phyloP scores from a whole-genome alignment of 2,329 filamentous ascomycete species.

The Fusarium begoniae region DNA sequence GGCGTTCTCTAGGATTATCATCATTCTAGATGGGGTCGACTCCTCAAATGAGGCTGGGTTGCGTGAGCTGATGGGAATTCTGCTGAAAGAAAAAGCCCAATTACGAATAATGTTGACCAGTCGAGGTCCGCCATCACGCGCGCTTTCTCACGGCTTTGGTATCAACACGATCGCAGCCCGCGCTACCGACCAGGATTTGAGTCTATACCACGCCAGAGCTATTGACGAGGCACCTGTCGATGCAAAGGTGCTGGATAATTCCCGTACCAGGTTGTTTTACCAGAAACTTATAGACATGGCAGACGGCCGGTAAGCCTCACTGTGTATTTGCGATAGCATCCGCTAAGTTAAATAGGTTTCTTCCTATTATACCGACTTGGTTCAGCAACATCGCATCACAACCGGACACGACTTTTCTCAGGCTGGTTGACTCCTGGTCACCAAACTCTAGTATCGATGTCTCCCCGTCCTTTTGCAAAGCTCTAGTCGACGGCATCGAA shows the following conservation, averaged over 20 bases:
- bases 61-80: rapidly evolving
- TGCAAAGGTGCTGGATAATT: not conserved
- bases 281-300: not conserved
- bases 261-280: not conserved
- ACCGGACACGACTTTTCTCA: not conserved
- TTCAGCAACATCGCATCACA: not conserved
- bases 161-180: rapidly evolving
- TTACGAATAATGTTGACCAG: not conserved
- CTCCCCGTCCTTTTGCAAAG: not conserved
- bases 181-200: not conserved
- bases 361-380: not conserved
- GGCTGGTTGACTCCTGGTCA: not conserved
- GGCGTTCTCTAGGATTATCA: rapidly evolving
- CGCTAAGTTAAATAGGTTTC: not conserved
- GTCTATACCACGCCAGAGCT: not conserved
- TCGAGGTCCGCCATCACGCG: rapidly evolving
- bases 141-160: rapidly evolving
- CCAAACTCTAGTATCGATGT: not conserved
- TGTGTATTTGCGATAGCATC: rapidly evolving
- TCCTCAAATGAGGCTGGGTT: not conserved
- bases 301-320: not conserved
- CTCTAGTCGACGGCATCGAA: not conserved
- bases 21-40: not conserved
- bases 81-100: rapidly evolving
- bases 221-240: not conserved